Evolutionary conservation across 441 rosid genomes (phyloP).

Genomic region (Manihot esculenta): DNA sequence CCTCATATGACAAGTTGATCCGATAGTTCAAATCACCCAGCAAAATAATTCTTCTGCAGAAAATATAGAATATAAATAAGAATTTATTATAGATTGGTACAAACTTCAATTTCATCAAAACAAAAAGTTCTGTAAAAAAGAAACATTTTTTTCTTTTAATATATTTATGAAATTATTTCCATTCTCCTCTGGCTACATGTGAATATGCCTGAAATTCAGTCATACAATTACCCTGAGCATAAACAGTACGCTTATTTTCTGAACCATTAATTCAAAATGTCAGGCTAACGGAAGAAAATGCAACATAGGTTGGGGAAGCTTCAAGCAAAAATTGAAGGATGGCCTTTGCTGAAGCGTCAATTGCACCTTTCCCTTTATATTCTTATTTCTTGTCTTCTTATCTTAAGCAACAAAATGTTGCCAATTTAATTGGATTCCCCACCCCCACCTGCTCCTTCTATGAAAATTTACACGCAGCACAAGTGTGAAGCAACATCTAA

Average conservation of each 20-base stretch:
- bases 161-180: neutral
- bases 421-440: neutral
- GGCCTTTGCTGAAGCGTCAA: neutral
- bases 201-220: neutral
- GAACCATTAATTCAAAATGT: neutral
- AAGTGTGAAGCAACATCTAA: neutral
- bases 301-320: neutral
- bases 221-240: neutral
- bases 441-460: neutral
- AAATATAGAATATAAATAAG: slow-evolving; percentile 5
- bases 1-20: slow-evolving; percentile 73
- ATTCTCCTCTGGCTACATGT: neutral
- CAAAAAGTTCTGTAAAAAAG: neutral
- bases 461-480: neutral
- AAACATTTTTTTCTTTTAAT: neutral
- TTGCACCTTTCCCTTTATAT: neutral
- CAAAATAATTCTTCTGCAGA: slow-evolving; percentile 76
- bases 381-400: neutral
- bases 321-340: neutral
- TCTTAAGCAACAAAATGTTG: neutral
- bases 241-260: neutral
- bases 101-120: neutral
- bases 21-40: slow-evolving; percentile 94
- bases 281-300: neutral
- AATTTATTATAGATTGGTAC: neutral